Evolutionary conservation across 768 basidiomycete genomes (phyloP), one percentile per base, ranked within the genome.

Genomic region (Kwoniella mangroviensis): DNA sequence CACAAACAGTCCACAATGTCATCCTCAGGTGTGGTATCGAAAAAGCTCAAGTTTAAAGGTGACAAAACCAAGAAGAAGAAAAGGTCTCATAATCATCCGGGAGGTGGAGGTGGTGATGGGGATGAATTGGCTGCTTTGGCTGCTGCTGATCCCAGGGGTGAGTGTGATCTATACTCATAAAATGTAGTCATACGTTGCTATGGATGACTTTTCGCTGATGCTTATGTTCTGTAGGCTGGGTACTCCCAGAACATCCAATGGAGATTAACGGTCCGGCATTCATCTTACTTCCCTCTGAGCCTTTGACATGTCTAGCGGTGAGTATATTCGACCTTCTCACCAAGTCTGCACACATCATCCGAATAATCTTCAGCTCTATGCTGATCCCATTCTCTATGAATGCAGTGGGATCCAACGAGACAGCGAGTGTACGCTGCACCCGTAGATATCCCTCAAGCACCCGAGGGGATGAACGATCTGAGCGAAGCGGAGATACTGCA

Each of bases 1-100:
- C 15, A 17, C 24, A 34, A 10, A 15, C 34, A 5, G 34, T 26
- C 24, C n/a, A 34, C 3, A 6, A 60, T 60, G 58, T 60, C 58
- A 67, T 78, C 76, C 3, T 62, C 60, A 24, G 67, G 68, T 28
- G 43, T 72, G 28, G 71, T 82, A 17, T 79, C 78, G 15, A 82
- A 80, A 56, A 82, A 82, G 70, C 79, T 82, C 62, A 80, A 80
- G 57, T 82, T 82, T 75, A 82, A 82, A 65, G 81, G 81, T 45
- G 81, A 79, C 41, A 77, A 81, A 70, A 61, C 72, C 22, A 83
- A 83, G 73, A 81, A 83, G 78, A 83, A 81, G 77, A 83, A 81
- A 73, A 65, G 82, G 66, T 68, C 74, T 10, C 80, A 81, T 65
- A 72, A 73, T 55, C 73, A 70, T 11, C 78, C 77, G 68, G 75